Evolutionary conservation across 495 filamentous ascomycete genomes (phyloP).

Genomic region (Baudoinia panamericana): DNA sequence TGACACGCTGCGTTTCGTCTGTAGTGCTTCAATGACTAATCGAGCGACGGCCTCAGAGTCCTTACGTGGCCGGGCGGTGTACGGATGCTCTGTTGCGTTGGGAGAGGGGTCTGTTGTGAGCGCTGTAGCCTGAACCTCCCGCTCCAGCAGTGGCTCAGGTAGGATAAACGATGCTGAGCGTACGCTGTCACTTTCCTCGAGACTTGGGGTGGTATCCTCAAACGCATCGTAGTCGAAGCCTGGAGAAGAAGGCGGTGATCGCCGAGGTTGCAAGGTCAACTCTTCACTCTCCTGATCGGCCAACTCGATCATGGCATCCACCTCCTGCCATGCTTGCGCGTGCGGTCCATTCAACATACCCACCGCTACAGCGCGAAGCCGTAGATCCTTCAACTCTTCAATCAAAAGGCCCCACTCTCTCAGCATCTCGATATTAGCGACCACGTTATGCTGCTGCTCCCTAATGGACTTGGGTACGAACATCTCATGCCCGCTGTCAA

Average conservation of each 20-base stretch:
- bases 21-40: slow-evolving; percentile 74
- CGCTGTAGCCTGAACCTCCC: neutral
- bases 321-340: slow-evolving; percentile 27
- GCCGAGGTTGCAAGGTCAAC: slow-evolving; percentile 19
- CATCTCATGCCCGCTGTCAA: slow-evolving; percentile 31
- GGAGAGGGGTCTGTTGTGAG: slow-evolving; percentile 7
- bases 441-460: slow-evolving; percentile 31
- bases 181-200: neutral
- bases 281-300: slow-evolving; percentile 32
- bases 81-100: slow-evolving; percentile 19
- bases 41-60: slow-evolving; percentile 52
- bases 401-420: slow-evolving; percentile 32
- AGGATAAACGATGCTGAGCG: neutral
- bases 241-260: slow-evolving; percentile 30
- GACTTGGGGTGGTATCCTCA: slow-evolving; percentile 20
- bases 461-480: slow-evolving; percentile 30
- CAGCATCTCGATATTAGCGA: slow-evolving; percentile 31
- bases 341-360: slow-evolving; percentile 24
- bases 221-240: slow-evolving; percentile 27
- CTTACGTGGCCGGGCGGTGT: slow-evolving; percentile 28
- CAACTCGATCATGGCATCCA: slow-evolving; percentile 35
- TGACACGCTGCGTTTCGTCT: slow-evolving; percentile 46
- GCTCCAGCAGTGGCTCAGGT: neutral
- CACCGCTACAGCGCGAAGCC: slow-evolving; percentile 25
- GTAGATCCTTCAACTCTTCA: slow-evolving; percentile 33